Percentiles rank a stretch among this genome's conserved stretches.
These are phyloP conservation scores for Toxoplasma gondii DNA, from an alignment of 169 alveolate species.

Conservation along the genomic window DNA sequence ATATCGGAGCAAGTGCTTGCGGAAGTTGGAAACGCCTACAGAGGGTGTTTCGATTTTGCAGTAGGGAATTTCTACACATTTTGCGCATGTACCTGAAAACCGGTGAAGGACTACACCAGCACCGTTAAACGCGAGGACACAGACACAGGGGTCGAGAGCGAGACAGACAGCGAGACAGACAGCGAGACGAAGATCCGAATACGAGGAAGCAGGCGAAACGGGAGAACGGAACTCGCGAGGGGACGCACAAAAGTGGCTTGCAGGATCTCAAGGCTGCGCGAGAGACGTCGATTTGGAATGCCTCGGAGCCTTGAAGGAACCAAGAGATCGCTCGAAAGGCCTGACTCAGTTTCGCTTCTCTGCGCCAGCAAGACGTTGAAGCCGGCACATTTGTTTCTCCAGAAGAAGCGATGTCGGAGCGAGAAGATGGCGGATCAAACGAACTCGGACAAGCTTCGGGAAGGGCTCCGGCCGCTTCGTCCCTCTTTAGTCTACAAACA, in stretches of 20 bases:
- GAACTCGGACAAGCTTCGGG: neutral
- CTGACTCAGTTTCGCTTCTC: neutral
- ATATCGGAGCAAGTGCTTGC: too few relatives aligned
- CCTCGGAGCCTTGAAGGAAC: conserved; percentile 41
- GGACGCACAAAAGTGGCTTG: conserved; percentile 42
- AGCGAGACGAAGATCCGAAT: neutral
- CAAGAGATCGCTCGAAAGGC: conserved; percentile 42
- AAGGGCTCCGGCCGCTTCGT: neutral
- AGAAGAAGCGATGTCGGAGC: too few relatives aligned
- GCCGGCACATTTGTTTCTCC: neutral
- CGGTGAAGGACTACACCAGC: too few relatives aligned
- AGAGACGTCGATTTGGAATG: conserved; percentile 52
- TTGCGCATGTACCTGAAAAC: too few relatives aligned
- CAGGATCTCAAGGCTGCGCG: conserved; percentile 49
- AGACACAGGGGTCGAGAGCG: too few relatives aligned
- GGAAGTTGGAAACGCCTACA: too few relatives aligned
- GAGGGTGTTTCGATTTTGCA: too few relatives aligned
- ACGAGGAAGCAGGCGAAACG: neutral
- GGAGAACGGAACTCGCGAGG: too few relatives aligned
- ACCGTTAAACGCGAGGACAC: too few relatives aligned
- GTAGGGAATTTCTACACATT: too few relatives aligned
- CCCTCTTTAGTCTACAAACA: neutral
- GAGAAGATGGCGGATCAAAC: neutral
- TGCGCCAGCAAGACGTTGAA: neutral
- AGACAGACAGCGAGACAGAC: too few relatives aligned